These are phyloP conservation scores for Fusarium newnesense DNA, from an alignment of 2,329 filamentous ascomycete species.

Conservation along the genomic window DNA sequence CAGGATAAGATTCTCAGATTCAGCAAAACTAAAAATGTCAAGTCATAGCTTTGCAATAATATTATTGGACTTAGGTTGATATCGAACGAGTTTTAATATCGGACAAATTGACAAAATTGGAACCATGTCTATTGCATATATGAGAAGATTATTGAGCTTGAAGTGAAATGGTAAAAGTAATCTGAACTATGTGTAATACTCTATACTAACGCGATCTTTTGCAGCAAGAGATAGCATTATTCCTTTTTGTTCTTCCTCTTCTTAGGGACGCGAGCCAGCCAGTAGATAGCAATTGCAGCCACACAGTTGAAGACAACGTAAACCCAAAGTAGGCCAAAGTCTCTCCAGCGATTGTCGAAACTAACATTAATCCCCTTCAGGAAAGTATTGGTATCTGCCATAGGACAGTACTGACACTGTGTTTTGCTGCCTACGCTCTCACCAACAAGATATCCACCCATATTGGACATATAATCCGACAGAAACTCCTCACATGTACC, in stretches of 20 bases:
- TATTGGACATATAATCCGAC: background rate
- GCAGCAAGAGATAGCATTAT: background rate
- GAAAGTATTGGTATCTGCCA: slow-evolving; percentile 47
- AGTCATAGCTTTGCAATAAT: background rate
- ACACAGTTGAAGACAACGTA: slow-evolving; percentile 63
- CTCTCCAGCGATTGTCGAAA: slow-evolving; percentile 63
- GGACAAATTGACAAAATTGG: background rate
- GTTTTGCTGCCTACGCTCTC: background rate
- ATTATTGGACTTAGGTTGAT: background rate
- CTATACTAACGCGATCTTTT: rapidly evolving
- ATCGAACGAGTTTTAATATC: background rate
- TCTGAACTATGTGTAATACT: no score
- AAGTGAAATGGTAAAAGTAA: rapidly evolving
- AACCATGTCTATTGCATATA: background rate
- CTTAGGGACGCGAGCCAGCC: slow-evolving; percentile 52
- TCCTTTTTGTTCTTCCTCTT: background rate
- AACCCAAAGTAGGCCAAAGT: slow-evolving; percentile 64
- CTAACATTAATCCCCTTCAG: slow-evolving; percentile 53
- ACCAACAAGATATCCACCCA: background rate
- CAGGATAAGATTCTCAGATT: background rate
- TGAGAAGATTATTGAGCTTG: background rate
- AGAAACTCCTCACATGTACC: slow-evolving; percentile 2
- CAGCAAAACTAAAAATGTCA: background rate
- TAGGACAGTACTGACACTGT: slow-evolving; percentile 57
- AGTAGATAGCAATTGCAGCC: slow-evolving; percentile 61